These are phyloP conservation scores for Lactifluus hygrophoroides DNA, from an alignment of 768 basidiomycete genomes.

Conservation along the genomic window DNA sequence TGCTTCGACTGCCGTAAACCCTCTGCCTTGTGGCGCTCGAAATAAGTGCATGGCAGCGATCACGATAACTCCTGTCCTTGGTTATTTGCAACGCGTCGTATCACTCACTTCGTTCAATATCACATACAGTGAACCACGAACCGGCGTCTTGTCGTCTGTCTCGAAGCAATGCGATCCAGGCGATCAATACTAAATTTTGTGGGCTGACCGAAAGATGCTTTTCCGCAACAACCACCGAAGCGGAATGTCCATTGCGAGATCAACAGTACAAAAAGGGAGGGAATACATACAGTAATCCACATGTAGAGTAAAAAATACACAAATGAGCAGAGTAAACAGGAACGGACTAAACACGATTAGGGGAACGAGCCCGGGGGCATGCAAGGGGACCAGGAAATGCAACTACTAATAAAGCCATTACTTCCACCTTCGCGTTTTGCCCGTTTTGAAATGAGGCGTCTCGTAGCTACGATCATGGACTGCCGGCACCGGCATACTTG, in stretches of 20 bases:
- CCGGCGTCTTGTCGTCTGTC: not conserved
- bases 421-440: conserved; percentile 11
- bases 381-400: not conserved
- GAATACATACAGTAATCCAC: conserved; percentile 11
- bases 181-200: conserved; percentile 5
- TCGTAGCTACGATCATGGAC: conserved; percentile 7
- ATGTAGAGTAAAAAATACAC: conserved; percentile 6
- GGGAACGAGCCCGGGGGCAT: too few species aligned
- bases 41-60: not conserved
- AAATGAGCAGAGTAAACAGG: not conserved
- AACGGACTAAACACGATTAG: too few species aligned
- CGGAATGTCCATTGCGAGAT: conserved; percentile 11
- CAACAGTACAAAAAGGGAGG: not conserved
- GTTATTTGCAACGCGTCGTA: not conserved
- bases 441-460: conserved; percentile 10
- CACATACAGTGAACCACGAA: too few species aligned
- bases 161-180: conserved; percentile 2
- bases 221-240: not conserved
- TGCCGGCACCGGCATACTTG: not conserved
- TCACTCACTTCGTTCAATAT: not conserved
- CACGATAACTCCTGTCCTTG: not conserved
- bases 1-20: not conserved
- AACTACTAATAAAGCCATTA: not conserved
- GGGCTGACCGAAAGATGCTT: not conserved
- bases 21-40: conserved; percentile 10